A percentile compares a stretch with the other conserved stretches of the same genome.
Conservation (phyloP, 2,329 filamentous ascomycete species). For the Fusarium sp. region DNA sequence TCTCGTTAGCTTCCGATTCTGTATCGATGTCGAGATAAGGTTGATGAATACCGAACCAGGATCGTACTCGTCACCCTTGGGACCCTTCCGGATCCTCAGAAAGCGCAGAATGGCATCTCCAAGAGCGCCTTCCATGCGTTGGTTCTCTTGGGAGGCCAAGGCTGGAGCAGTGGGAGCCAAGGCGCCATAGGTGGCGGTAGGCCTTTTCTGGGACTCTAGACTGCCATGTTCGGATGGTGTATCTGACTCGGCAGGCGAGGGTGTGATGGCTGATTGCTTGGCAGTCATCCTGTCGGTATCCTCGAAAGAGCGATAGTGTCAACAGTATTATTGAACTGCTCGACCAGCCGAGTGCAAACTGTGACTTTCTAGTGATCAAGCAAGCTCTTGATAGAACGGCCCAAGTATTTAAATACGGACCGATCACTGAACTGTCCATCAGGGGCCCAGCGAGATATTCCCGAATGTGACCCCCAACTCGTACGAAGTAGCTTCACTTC, state of each 20-base stretch:
- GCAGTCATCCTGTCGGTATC: not conserved
- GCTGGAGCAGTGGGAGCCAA: constrained; percentile 17
- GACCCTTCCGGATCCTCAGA: constrained; percentile 48
- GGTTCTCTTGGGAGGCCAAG: constrained; percentile 41
- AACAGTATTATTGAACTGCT: not conserved
- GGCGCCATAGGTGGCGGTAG: not conserved
- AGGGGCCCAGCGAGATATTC: not conserved
- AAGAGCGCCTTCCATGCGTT: constrained; percentile 47
- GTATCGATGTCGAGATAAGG: not conserved
- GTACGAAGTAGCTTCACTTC: not conserved
- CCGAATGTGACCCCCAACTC: not conserved
- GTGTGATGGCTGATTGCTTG: not conserved
- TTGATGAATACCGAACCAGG: constrained; percentile 27
- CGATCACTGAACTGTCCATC: not conserved
- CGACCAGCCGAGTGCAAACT: not conserved
- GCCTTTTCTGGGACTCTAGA: not conserved
- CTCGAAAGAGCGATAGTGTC: not conserved
- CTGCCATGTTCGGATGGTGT: constrained; percentile 10
- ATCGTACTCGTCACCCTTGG: constrained; percentile 42
- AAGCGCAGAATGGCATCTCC: constrained; percentile 49
- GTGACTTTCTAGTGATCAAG: not conserved
- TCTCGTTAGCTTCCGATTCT: constrained; percentile 19
- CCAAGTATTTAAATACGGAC: not conserved
- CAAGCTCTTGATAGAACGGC: not conserved
- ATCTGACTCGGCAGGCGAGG: not conserved